Base-by-base conservation (phyloP, 306 rosid genomes). In the Vicia faba region DNA sequence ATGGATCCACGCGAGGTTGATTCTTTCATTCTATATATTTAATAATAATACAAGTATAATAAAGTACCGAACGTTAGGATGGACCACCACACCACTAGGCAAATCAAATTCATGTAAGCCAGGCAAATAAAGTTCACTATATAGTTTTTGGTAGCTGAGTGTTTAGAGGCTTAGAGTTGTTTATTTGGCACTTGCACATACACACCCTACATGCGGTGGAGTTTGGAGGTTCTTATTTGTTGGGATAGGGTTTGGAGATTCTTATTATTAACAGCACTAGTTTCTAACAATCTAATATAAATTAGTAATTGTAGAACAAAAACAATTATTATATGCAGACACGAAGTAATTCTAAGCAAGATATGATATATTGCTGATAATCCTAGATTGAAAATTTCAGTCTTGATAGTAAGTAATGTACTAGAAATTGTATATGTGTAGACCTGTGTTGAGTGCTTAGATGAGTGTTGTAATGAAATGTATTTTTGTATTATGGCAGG, bases 401-500 rank as follows among this genome's bases (percentile, higher is more conserved):
- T 50, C 44, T 54, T 63, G 41, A 56, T 36, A 59, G 15, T 25
- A 15, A 5, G 20, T 53, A 35, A 20, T 45, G 31, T 35, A 5
- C 68, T 13, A 12, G 1, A 51, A 33, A 8, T 60, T 48, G 55
- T 26, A 36, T 44, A n/a, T 57, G 39, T 57, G 28, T 59, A 26
- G 39, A 64, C 12, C 31, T 11, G 11, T 67, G 12, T 41, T 70
- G 8, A 8, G 7, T 55, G 45, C 11, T 44, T 13, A 15, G 25
- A 66, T 15, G 26, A n/a, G 25, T 59, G 25, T 74, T 33, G 46
- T 60, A 43, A 69, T 50, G 2, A 29, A 18, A 38, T 76, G 23
- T 44, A 6, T 11, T 33, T 31, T 57, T 71, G 33, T 55, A 38
- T 48, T 51, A 39, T 74, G 35, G 36, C 88, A 85, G 90, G 79